Conservation (phyloP, 345 rosid species). For the Eucalyptus globulus region DNA sequence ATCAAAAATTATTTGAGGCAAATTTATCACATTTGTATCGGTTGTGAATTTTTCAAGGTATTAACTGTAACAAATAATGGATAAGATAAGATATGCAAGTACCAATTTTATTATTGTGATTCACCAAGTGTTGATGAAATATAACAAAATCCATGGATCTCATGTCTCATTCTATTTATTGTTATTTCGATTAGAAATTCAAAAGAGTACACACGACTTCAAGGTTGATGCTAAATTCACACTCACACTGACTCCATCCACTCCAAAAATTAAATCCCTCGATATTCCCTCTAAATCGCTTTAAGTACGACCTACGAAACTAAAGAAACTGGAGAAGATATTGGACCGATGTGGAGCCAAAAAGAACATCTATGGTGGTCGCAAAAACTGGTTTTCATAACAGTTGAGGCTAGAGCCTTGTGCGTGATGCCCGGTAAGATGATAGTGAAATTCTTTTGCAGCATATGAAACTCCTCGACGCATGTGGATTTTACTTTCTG, state of each 20-base stretch:
- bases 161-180: no score
- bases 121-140: neutral
- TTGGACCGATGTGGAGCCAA: conserved; percentile 55
- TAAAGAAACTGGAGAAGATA: conserved; percentile 65
- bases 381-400: conserved; percentile 75
- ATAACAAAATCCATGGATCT: no score
- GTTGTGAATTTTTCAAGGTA: accelerated
- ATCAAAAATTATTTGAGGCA: accelerated
- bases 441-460: neutral
- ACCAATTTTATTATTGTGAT: accelerated
- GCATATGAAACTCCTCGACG: neutral
- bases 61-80: accelerated
- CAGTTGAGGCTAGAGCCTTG: conserved; percentile 75
- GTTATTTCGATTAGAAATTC: accelerated
- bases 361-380: conserved; percentile 62
- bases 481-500: neutral
- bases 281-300: no score
- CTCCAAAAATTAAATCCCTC: no score
- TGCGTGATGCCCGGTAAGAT: conserved; percentile 77
- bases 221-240: no score
- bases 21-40: accelerated
- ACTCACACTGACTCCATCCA: no score
- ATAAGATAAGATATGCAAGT: neutral
- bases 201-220: accelerated
- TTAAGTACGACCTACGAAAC: conserved; percentile 25